A percentile compares a stretch with the other conserved stretches of the same genome.
Evolutionary conservation across 345 rosid genomes (phyloP).

Genomic region (Salix udensis): DNA sequence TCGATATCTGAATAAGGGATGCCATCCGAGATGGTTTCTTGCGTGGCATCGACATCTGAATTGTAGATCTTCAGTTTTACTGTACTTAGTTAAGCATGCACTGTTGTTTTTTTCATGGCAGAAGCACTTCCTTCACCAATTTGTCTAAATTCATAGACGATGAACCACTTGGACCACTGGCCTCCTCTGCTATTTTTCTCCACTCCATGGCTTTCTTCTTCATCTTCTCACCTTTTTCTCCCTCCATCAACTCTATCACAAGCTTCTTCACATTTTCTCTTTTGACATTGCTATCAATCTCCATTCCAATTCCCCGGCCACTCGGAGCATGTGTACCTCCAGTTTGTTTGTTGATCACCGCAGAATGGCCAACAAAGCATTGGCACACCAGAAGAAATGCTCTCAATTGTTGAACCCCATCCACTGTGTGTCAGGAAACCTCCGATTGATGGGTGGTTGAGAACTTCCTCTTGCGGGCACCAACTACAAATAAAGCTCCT

Average conservation of each 20-base stretch:
- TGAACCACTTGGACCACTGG: background rate
- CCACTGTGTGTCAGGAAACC: background rate
- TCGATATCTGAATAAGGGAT: too few species aligned
- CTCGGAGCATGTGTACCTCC: background rate
- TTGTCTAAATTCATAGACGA: background rate
- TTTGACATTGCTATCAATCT: background rate
- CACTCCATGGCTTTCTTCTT: background rate
- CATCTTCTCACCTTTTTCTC: background rate
- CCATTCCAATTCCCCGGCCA: background rate
- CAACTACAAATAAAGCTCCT: background rate
- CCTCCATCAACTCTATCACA: background rate
- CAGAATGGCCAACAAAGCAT: background rate
- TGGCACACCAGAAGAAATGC: background rate
- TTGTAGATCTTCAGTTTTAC: too few species aligned
- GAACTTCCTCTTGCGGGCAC: background rate
- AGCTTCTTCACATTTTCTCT: background rate
- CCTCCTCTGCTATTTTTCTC: background rate
- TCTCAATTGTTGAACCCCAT: background rate
- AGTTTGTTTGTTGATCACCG: background rate
- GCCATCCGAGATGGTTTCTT: too few species aligned
- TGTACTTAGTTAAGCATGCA: too few species aligned
- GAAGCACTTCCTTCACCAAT: background rate
- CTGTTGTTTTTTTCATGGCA: too few species aligned
- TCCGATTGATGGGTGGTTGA: background rate
- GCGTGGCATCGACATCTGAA: too few species aligned